phyloP scores from a whole-genome alignment of 768 basidiomycete genomes.

The Lactarius psammicola region DNA sequence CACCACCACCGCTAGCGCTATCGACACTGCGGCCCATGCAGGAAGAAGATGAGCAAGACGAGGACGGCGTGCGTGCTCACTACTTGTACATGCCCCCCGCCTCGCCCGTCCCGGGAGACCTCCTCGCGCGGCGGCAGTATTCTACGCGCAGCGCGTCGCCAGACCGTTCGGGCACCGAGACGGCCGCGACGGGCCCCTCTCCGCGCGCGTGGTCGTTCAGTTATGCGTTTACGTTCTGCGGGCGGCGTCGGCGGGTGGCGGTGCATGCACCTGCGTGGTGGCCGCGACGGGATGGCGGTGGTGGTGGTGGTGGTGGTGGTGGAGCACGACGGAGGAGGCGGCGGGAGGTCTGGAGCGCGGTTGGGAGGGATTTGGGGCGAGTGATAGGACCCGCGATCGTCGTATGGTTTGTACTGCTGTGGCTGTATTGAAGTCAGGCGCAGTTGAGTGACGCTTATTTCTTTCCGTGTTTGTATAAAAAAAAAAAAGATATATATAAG shows the following conservation, averaged over 20 bases:
- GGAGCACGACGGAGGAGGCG: background rate
- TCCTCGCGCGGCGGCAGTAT: conserved; percentile 11
- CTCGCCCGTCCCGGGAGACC: conserved; percentile 12
- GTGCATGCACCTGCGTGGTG: conserved; percentile 41
- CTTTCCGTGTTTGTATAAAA: background rate
- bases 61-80: conserved; percentile 28
- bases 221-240: conserved; percentile 55
- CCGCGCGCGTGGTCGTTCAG: conserved; percentile 38
- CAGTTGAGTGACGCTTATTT: background rate
- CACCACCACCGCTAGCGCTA: background rate
- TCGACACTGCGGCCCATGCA: conserved; percentile 8
- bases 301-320: background rate
- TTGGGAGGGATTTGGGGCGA: conserved; percentile 18
- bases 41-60: conserved; percentile 26
- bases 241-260: conserved; percentile 54
- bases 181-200: background rate
- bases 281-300: conserved; percentile 2
- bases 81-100: conserved; percentile 22
- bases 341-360: conserved; percentile 13
- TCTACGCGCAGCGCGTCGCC: conserved; percentile 24
- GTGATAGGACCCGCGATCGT: conserved; percentile 14
- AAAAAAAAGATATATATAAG: background rate
- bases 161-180: background rate
- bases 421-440: conserved; percentile 14
- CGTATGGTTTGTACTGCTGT: conserved; percentile 16